Evolutionary conservation across 257 asterid species (phyloP), one percentile per base, ranked within the genome.

Genomic region (Plantago major): DNA sequence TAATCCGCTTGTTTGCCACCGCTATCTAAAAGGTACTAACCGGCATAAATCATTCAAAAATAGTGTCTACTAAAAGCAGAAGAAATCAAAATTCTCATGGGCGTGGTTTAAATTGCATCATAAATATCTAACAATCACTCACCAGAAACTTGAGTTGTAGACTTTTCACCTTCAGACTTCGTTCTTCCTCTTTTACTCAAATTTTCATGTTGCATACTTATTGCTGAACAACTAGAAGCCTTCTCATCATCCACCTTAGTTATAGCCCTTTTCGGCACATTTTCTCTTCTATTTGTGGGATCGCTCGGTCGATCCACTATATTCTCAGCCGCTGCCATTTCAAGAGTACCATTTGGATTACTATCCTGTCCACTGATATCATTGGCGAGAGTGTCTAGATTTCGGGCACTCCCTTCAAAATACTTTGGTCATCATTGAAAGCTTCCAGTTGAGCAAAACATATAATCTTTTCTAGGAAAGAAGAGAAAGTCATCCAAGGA

Each of bases 141-240:
- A 53, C 58, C 58, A 22, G 18, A 15, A 26, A 53, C 17, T 52
- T 52, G 38, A 52, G 57, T 30, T n/a, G 26, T 51, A n/a, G 33
- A 53, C 6, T 8, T 12, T 53, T 22, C 58, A 53, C 18, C 42
- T 12, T 11, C 3, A 16, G 42, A 53, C 58, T 53, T 19, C 42
- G 58, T 19, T 12, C 58, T 9, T 53, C 58, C 42, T 67, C 83
- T 82, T 73, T 71, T 80, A 16, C 40, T 60, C 28, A 77, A 47
- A 47, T 14, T 71, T 71, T 37, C 74, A 45, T 76, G 78, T 63
- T 22, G 73, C 72, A 49, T 74, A 64, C 53, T 66, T 53, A 56
- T 16, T 11, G 78, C 17, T 11, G 79, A 60, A 69, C 65, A 82
- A 62, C 65, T 67, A 47, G 48, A 54, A 49, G 63, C 76, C 55